Percentiles rank a stretch among this genome's conserved stretches.
These are phyloP conservation scores for Trichosporon ovoides DNA, from an alignment of 1,284 basidiomycete genomes.

Conservation along the genomic window DNA sequence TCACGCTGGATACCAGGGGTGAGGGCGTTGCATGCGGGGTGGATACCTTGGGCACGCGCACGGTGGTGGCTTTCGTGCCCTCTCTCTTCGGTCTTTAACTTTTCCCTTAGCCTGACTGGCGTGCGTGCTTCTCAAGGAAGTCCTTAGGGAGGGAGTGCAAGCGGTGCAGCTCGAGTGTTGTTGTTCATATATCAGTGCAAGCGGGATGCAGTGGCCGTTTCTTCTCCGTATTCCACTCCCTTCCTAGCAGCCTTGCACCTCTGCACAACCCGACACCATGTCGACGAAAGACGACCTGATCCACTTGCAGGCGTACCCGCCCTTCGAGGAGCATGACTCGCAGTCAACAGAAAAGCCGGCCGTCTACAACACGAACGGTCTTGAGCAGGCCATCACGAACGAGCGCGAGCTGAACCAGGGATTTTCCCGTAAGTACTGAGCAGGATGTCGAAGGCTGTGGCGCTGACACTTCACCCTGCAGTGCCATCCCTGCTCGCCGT, in stretches of 20 bases:
- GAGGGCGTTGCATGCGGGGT: no score
- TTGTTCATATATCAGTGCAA: no score
- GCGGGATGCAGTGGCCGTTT: no score
- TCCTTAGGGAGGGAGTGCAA: no score
- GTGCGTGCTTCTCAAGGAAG: no score
- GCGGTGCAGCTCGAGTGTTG: no score
- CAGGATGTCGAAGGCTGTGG: not conserved
- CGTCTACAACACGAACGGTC: not conserved
- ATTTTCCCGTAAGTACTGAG: not conserved
- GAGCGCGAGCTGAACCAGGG: slow-evolving; percentile 7
- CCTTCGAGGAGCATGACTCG: no score
- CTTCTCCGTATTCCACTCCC: not conserved
- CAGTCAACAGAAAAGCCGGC: not conserved
- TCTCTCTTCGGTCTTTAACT: no score
- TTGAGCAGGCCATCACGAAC: slow-evolving; percentile 7
- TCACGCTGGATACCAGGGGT: no score
- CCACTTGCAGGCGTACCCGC: not conserved
- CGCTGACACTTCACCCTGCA: not conserved
- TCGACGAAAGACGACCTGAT: not conserved
- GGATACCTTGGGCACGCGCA: no score
- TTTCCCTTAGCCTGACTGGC: no score
- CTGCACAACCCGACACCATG: not conserved
- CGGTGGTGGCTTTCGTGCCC: no score
- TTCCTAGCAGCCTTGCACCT: not conserved
- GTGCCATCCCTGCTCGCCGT: slow-evolving; percentile 7